Evolutionary conservation across 805 yeast species (phyloP).

Genomic region (Tetrapisispora nanseiensis): DNA sequence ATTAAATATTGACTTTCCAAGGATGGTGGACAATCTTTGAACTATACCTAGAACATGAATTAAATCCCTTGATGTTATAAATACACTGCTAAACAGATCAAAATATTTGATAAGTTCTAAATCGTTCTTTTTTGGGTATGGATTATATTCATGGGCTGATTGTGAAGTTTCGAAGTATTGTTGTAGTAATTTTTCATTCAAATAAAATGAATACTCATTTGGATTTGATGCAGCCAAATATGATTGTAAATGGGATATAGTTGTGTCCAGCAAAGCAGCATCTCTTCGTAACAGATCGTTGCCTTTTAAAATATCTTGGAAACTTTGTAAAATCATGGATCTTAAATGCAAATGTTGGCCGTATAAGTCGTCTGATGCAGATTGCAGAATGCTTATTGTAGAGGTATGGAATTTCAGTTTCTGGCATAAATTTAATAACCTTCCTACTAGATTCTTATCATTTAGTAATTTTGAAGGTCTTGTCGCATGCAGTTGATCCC

Average conservation of each 20-base stretch:
- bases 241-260: slow-evolving; percentile 29
- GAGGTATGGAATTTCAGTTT: slow-evolving; percentile 25
- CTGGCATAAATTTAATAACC: slow-evolving; percentile 19
- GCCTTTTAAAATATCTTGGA: background rate
- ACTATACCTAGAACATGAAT: slow-evolving; percentile 32
- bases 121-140: slow-evolving; percentile 20
- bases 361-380: slow-evolving; percentile 12
- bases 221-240: slow-evolving; percentile 46
- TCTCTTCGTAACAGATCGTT: background rate
- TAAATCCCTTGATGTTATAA: slow-evolving; percentile 32
- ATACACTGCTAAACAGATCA: slow-evolving; percentile 36
- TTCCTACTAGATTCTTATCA: slow-evolving; percentile 12
- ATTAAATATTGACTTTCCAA: slow-evolving; percentile 37
- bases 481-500: slow-evolving; percentile 23
- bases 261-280: slow-evolving; percentile 12
- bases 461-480: slow-evolving; percentile 23
- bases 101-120: slow-evolving; percentile 33
- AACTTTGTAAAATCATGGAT: background rate
- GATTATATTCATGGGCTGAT: slow-evolving; percentile 4
- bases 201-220: slow-evolving; percentile 33
- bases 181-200: slow-evolving; percentile 10
- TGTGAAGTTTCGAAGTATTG: slow-evolving; percentile 27
- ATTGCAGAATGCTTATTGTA: slow-evolving; percentile 23
- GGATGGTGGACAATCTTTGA: slow-evolving; percentile 27
- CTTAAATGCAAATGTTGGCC: slow-evolving; percentile 4